Conservation (phyloP, 208 protist genomes). For the Balamuthia mandrillaris region DNA sequence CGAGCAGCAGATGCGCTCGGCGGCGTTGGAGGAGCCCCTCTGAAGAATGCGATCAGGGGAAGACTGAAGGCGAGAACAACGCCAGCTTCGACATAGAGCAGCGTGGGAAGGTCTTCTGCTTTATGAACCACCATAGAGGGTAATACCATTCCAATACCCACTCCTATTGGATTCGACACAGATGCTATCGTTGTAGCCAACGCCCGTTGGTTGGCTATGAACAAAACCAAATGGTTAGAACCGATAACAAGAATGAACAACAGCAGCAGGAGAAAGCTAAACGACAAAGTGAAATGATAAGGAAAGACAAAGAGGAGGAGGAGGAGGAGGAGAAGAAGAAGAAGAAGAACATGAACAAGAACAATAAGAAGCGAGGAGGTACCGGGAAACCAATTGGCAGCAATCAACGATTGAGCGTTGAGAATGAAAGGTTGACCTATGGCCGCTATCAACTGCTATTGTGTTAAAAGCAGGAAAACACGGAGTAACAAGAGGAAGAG, state of each 20-base stretch:
- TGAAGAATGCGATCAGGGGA: background rate
- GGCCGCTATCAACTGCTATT: background rate
- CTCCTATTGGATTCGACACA: background rate
- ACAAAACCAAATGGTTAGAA: background rate
- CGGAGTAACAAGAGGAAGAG: background rate
- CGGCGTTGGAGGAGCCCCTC: background rate
- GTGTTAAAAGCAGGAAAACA: background rate
- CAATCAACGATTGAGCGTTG: background rate
- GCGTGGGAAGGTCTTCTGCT: background rate
- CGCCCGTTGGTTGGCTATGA: background rate
- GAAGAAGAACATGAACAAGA: no score
- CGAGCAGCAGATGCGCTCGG: background rate
- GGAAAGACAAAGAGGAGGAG: background rate
- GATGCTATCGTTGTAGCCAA: background rate
- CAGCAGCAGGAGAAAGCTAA: background rate
- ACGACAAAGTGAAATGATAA: background rate
- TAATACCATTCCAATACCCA: background rate
- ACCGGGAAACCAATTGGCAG: slow-evolving; percentile 14
- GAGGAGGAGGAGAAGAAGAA: no score
- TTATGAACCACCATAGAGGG: background rate
- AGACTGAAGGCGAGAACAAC: background rate
- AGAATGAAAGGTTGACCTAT: background rate
- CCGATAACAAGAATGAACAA: background rate
- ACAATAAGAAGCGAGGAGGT: background rate
- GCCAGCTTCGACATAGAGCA: background rate